These are phyloP conservation scores for Carex cristatella DNA, from an alignment of 176 grass and related monocot genomes.

Conservation along the genomic window DNA sequence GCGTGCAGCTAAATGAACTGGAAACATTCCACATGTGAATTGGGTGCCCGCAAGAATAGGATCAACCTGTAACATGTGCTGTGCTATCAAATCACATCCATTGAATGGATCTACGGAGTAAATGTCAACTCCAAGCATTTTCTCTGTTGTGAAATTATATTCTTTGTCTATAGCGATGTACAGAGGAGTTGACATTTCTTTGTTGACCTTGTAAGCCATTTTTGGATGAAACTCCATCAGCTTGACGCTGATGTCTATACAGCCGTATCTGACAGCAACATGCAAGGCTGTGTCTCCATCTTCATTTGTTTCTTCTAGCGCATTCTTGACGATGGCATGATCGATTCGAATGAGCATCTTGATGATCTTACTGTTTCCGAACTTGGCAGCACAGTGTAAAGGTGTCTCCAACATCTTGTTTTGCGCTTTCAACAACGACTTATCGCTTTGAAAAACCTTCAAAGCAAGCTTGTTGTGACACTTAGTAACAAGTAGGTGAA, in stretches of 20 bases:
- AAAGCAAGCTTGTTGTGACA: neutral
- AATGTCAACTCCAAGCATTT: neutral
- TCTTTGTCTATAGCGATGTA: neutral
- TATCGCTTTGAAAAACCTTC: neutral
- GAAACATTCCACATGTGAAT: neutral
- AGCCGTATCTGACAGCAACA: neutral
- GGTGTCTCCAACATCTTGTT: neutral
- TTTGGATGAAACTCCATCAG: neutral
- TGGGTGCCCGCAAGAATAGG: neutral
- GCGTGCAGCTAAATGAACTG: neutral
- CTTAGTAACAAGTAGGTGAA: neutral
- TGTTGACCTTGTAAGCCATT: neutral
- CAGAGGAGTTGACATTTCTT: neutral
- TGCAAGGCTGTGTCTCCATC: slow-evolving; percentile 18
- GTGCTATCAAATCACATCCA: too few relatives aligned
- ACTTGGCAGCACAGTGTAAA: neutral
- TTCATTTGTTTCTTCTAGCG: neutral
- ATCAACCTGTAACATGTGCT: too few relatives aligned
- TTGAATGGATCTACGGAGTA: too few relatives aligned
- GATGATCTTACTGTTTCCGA: neutral
- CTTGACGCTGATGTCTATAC: accelerated
- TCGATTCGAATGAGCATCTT: neutral
- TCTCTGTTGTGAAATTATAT: neutral
- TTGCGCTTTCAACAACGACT: neutral
- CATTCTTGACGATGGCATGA: neutral